Conservation (phyloP, 805 yeast genomes). For the Ogataea methanolica region DNA sequence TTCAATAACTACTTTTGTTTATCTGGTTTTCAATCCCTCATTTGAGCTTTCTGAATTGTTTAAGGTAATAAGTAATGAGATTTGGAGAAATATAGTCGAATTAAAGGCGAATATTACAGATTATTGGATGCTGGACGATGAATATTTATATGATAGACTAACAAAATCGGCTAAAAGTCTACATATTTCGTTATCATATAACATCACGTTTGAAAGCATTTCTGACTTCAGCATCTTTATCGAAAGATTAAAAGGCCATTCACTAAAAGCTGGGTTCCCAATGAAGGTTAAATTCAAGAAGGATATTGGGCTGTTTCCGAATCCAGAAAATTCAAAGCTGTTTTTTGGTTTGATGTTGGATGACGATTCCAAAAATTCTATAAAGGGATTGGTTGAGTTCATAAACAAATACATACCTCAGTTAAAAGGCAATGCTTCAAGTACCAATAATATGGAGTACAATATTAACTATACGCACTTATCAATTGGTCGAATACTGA, state of each 20-base stretch:
- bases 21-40: conserved; percentile 2
- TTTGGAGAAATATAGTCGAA: conserved; percentile 3
- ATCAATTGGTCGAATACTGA: conserved; percentile 8
- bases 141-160: conserved; percentile 8
- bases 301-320: conserved; percentile 11
- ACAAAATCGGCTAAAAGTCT: conserved; percentile 9
- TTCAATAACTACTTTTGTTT: conserved; percentile 7
- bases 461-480: conserved; percentile 7
- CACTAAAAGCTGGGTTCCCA: conserved; percentile 1
- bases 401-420: conserved; percentile 11
- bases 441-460: conserved; percentile 4
- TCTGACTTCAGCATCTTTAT: not conserved
- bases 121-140: conserved; percentile 1
- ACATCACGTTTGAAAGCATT: conserved; percentile 9
- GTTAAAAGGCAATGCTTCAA: not conserved
- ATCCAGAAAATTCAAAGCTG: conserved; percentile 8
- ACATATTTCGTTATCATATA: conserved; percentile 19
- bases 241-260: not conserved
- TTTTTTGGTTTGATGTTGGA: conserved; percentile 15
- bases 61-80: not conserved
- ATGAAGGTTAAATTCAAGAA: conserved; percentile 2
- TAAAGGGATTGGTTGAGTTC: conserved; percentile 2
- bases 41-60: conserved; percentile 2
- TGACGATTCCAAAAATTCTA: not conserved
- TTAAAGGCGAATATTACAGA: not conserved